phyloP scores from a whole-genome alignment of 2,329 filamentous ascomycete species.

The Stagonosporopsis cucurbitacearum region DNA sequence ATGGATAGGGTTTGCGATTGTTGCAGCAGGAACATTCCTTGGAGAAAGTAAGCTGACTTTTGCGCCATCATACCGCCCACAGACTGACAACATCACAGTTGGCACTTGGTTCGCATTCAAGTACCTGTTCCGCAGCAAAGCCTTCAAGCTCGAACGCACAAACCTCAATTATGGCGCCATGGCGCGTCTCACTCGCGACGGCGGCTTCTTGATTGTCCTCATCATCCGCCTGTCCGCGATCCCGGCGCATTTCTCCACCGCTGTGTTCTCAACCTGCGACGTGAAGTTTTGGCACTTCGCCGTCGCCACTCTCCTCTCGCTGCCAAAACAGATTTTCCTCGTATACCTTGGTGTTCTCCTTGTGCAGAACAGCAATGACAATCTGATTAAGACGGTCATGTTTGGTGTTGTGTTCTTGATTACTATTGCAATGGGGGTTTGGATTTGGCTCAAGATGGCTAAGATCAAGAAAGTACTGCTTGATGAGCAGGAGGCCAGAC shows the following conservation, averaged over 20 bases:
- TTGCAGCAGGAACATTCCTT: constrained; percentile 45
- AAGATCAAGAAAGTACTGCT: constrained; percentile 41
- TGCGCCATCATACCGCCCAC: no score
- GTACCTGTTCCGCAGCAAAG: constrained; percentile 38
- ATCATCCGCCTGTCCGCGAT: constrained; percentile 45
- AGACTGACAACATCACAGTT: constrained; percentile 30
- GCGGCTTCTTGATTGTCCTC: constrained; percentile 44
- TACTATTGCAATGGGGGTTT: constrained; percentile 39
- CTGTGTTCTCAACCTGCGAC: constrained; percentile 47
- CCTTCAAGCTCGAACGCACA: constrained; percentile 42
- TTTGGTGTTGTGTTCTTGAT: constrained; percentile 40
- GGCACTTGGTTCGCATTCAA: constrained; percentile 48
- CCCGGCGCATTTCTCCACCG: constrained; percentile 45
- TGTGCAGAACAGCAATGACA: constrained; percentile 35
- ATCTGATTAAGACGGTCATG: constrained; percentile 37
- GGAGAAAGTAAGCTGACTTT: constrained; percentile 37
- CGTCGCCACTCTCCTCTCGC: constrained; percentile 42
- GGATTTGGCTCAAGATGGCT: constrained; percentile 46
- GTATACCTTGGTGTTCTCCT: constrained; percentile 46
- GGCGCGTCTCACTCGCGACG: constrained; percentile 44
- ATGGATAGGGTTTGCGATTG: constrained; percentile 44
- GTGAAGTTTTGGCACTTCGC: constrained; percentile 47
- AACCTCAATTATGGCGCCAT: constrained; percentile 48
- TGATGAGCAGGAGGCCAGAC: constrained; percentile 41
- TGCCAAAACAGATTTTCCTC: constrained; percentile 47